Evolutionary conservation across 495 filamentous ascomycete species (phyloP).

Genomic region (Xylaria telfairii): DNA sequence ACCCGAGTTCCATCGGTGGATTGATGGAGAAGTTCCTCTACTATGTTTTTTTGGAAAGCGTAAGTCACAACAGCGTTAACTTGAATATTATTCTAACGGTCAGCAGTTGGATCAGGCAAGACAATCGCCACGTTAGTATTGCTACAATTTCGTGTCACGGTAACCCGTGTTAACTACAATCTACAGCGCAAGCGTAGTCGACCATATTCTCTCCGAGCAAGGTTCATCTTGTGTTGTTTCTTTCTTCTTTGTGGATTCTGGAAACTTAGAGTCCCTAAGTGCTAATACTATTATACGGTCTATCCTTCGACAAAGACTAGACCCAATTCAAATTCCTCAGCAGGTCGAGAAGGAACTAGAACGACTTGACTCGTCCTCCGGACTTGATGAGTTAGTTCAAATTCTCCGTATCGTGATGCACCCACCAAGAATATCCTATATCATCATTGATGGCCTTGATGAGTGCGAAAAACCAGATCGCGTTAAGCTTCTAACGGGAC

Average conservation of each 20-base stretch:
- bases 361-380: background rate
- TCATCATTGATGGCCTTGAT: conserved; percentile 10
- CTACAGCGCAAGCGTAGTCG: conserved; percentile 6
- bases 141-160: background rate
- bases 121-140: background rate
- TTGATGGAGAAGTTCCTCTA: background rate
- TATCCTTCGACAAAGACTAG: conserved; percentile 5
- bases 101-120: conserved; percentile 10
- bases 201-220: background rate
- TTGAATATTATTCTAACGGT: background rate
- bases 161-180: background rate
- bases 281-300: conserved; percentile 2
- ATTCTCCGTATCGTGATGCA: background rate
- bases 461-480: background rate
- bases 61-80: background rate
- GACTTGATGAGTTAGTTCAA: background rate
- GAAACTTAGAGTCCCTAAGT: background rate
- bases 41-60: conserved; percentile 11
- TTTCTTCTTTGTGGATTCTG: background rate
- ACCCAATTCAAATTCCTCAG: background rate
- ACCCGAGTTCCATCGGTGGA: background rate
- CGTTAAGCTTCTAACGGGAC: background rate
- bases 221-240: background rate
- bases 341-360: background rate
- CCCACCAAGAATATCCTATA: background rate